Conservation (phyloP, 2,329 filamentous ascomycete species). For the Penicillium sp. region DNA sequence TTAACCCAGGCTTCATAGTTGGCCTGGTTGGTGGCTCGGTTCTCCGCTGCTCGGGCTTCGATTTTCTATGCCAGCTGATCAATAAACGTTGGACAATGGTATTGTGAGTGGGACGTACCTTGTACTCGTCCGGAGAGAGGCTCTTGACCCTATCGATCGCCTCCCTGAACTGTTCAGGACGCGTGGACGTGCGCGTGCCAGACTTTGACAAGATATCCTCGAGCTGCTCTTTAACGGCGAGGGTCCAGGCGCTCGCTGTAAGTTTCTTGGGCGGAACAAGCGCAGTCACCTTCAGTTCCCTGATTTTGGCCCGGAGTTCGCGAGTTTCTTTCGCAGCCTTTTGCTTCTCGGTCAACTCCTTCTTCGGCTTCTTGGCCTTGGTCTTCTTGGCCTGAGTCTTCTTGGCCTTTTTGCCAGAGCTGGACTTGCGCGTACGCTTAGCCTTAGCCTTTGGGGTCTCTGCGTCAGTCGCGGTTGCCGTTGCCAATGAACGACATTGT, state of each 20-base stretch:
- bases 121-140: slow-evolving; percentile 16
- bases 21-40: slow-evolving; percentile 41
- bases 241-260: slow-evolving; percentile 20
- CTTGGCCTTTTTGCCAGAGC: background rate
- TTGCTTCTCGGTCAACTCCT: slow-evolving; percentile 29
- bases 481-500: slow-evolving; percentile 19
- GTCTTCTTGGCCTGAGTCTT: slow-evolving; percentile 22
- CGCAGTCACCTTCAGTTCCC: slow-evolving; percentile 32
- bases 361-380: slow-evolving; percentile 25
- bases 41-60: slow-evolving; percentile 48
- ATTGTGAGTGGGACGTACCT: slow-evolving; percentile 14
- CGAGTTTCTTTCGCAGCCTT: slow-evolving; percentile 28
- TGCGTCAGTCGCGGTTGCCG: background rate
- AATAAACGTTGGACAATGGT: background rate
- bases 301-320: slow-evolving; percentile 28
- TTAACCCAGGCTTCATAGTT: slow-evolving; percentile 53
- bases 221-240: slow-evolving; percentile 23
- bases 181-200: too few species aligned
- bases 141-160: slow-evolving; percentile 14
- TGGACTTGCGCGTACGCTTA: background rate
- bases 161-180: slow-evolving; percentile 18
- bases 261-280: slow-evolving; percentile 36
- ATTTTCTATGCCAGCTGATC: slow-evolving; percentile 44
- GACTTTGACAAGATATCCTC: slow-evolving; percentile 5
- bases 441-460: background rate